Conservation (phyloP, 306 rosid genomes). For the Cucurbita argyrosperma region DNA sequence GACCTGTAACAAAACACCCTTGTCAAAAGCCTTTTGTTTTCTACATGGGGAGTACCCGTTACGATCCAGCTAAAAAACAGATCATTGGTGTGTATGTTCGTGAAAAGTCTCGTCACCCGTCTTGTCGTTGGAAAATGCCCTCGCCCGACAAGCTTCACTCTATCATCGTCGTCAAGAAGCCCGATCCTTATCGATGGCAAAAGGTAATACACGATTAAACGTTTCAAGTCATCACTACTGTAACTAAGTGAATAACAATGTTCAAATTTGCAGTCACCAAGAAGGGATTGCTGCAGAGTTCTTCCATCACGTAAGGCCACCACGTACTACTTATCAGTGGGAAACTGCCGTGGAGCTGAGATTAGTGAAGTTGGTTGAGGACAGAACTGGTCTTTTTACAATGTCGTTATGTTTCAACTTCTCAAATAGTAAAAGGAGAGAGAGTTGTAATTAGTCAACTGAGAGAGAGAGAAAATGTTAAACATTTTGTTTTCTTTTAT, state of each 20-base stretch:
- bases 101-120: constrained; percentile 19
- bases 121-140: constrained; percentile 48
- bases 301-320: constrained; percentile 32
- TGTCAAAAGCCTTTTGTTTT: constrained; percentile 65
- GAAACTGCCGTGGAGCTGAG: constrained; percentile 47
- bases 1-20: constrained; percentile 67
- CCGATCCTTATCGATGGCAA: constrained; percentile 68
- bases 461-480: background rate
- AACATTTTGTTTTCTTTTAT: no score
- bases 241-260: background rate
- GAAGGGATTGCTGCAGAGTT: constrained; percentile 82
- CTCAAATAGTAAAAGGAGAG: constrained; percentile 6
- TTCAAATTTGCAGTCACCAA: constrained; percentile 57
- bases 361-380: constrained; percentile 36
- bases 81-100: constrained; percentile 26
- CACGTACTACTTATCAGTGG: constrained; percentile 49
- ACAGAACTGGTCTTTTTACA: background rate
- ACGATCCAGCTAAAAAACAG: constrained; percentile 21
- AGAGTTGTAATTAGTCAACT: background rate
- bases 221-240: no score
- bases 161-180: constrained; percentile 43
- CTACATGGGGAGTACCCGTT: constrained; percentile 24
- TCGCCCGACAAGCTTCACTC: constrained; percentile 45
- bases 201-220: constrained; percentile 23
- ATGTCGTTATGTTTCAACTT: background rate